Percentiles rank a stretch among this genome's conserved stretches.
These are phyloP conservation scores for Sungouiella thailandica DNA, from an alignment of 805 yeast species.

Conservation along the genomic window DNA sequence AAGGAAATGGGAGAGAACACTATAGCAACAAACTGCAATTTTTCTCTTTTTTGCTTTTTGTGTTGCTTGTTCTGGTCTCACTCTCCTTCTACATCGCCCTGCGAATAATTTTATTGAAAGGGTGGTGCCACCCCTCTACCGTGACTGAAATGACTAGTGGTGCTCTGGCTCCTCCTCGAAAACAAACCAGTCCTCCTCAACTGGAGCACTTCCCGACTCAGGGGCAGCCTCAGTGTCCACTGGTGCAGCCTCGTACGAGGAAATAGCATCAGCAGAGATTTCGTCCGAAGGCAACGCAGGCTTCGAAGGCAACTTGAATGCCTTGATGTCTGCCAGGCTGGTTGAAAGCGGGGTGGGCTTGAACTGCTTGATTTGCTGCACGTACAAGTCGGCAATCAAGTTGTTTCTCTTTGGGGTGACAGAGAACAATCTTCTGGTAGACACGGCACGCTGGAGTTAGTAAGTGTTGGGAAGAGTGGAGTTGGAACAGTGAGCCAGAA, in stretches of 20 bases:
- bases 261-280: conserved; percentile 61
- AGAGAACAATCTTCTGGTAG: conserved; percentile 38
- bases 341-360: conserved; percentile 75
- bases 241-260: conserved; percentile 60
- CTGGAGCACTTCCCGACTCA: conserved; percentile 34
- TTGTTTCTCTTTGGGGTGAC: conserved; percentile 44
- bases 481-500: too few species aligned
- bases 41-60: too few species aligned
- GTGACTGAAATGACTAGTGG: conserved; percentile 31
- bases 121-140: too few species aligned
- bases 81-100: too few species aligned
- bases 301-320: conserved; percentile 77
- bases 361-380: conserved; percentile 82
- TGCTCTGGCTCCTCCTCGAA: conserved; percentile 65
- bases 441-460: conserved; percentile 23
- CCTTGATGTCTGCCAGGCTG: conserved; percentile 75
- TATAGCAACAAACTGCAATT: too few species aligned
- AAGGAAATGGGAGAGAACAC: too few species aligned
- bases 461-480: too few species aligned
- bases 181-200: conserved; percentile 78
- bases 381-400: conserved; percentile 78
- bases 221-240: conserved; percentile 59
- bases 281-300: conserved; percentile 74
- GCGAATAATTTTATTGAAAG: too few species aligned
- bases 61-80: too few species aligned